Conservation (phyloP, 2,329 filamentous ascomycete genomes). For the Neodidymelliopsis sp. region DNA sequence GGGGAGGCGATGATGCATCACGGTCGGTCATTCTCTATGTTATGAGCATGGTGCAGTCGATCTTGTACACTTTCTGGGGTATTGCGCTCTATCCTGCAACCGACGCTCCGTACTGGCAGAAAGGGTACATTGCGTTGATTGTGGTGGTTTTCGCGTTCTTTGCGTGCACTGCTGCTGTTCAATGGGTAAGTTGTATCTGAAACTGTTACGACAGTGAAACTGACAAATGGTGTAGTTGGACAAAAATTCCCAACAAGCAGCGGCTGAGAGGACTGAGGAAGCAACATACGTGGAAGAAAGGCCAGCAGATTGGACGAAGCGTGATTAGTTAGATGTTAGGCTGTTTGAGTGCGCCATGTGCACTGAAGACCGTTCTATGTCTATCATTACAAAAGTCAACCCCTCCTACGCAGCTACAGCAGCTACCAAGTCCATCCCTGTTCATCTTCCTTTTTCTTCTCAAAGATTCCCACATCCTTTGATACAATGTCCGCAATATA, state of each 20-base stretch:
- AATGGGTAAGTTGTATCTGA: conserved; percentile 31
- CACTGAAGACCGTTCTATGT: background rate
- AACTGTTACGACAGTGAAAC: background rate
- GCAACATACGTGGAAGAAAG: background rate
- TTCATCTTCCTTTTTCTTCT: conserved; percentile 15
- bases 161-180: conserved; percentile 29
- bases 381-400: background rate
- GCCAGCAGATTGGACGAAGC: conserved; percentile 1
- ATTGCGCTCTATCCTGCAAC: conserved; percentile 53
- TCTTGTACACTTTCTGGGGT: conserved; percentile 57
- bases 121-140: conserved; percentile 50
- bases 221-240: conserved; percentile 9
- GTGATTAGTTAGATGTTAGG: background rate
- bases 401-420: background rate
- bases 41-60: conserved; percentile 52
- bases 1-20: conserved; percentile 52
- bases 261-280: conserved; percentile 2
- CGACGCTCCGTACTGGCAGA: conserved; percentile 55
- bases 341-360: background rate
- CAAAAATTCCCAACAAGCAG: conserved; percentile 12
- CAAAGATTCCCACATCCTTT: conserved; percentile 24
- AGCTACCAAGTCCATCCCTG: conserved; percentile 15
- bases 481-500: conserved; percentile 57
- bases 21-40: conserved; percentile 51
- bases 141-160: conserved; percentile 39